These are phyloP conservation scores for Avena sativa DNA, from an alignment of 176 grass and related monocot species.

Conservation along the genomic window DNA sequence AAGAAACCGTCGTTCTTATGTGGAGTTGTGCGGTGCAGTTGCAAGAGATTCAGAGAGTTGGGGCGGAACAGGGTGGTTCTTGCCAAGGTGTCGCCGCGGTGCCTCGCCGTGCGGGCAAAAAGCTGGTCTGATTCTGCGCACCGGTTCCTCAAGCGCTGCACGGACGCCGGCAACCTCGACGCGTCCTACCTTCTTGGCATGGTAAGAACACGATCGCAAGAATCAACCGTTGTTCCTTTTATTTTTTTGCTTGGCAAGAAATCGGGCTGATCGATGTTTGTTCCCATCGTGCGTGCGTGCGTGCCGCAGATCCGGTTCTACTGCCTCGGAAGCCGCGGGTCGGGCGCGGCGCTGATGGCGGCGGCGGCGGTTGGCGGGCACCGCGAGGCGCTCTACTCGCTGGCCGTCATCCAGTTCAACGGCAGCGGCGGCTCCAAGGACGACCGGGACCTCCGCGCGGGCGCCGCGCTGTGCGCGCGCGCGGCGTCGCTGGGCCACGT, in stretches of 20 bases:
- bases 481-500: slow-evolving; percentile 76
- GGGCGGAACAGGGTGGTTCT: slow-evolving; percentile 53
- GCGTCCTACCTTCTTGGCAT: slow-evolving; percentile 83
- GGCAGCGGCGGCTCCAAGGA: slow-evolving; percentile 64
- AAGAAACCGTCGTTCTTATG: slow-evolving; percentile 15
- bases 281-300: too few species aligned
- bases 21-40: slow-evolving; percentile 42
- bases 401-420: slow-evolving; percentile 88
- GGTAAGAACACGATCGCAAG: slow-evolving; percentile 30
- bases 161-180: slow-evolving; percentile 71
- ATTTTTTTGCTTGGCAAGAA: not conserved
- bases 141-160: slow-evolving; percentile 62
- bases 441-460: slow-evolving; percentile 65
- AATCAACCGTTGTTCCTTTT: not conserved
- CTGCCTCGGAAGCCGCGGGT: slow-evolving; percentile 59
- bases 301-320: slow-evolving; percentile 74
- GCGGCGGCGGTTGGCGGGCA: slow-evolving; percentile 73
- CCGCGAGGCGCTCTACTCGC: slow-evolving; percentile 71
- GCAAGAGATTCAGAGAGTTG: slow-evolving; percentile 68
- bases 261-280: not conserved
- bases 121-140: slow-evolving; percentile 64
- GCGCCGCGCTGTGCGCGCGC: slow-evolving; percentile 70
- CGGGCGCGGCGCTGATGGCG: slow-evolving; percentile 66
- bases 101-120: slow-evolving; percentile 60
- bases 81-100: slow-evolving; percentile 51